Evolutionary conservation across 148 eudicot genomes (phyloP), one percentile per base, ranked within the genome.

Genomic region (Chenopodium suecicum): DNA sequence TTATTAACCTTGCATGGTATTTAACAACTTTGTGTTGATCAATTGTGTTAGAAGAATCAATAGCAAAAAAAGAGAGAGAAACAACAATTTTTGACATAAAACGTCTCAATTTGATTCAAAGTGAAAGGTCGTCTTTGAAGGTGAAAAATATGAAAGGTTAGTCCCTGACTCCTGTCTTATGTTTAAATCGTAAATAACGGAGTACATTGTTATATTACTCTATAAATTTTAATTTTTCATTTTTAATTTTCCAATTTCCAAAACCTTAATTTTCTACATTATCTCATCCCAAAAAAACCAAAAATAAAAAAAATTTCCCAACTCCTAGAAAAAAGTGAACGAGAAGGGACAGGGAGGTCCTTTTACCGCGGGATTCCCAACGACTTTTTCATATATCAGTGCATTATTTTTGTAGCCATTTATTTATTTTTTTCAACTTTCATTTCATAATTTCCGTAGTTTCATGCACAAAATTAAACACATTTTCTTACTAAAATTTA

Each of bases 331-430:
- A 46, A 23, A 7, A 1, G 11, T 12, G 29, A 73, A 23, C 3
- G 63, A 80, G 14, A 14, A 81, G 79, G 79, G 76, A 83, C 78
- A 81, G 79, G 27, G 64, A 67, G 79, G 82, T 50, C 78, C 82
- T 78, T 85, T 85, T 85, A 81, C 84, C 87, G 87, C 84, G 87
- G 87, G 87, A 85, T 85, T 81, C 84, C 87, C 87, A 85, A 85
- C 87, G 84, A 85, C 84, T 82, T 81, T 81, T 74, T 62, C 62
- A 56, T 17, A 56, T 56, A 56, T 56, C 62, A 56, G 62, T 56
- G 62, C 62, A 5, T 56, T 52, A 10, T 52, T 52, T 14, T 56
- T 56, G 16, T 56, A 56, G 62, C 62, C 62, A 56, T 56, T 56
- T 17, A 54, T 9, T 74, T 20, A 12, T 23, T 76, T 20, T 50